These are phyloP conservation scores for Euclidium syriacum DNA, from an alignment of 345 rosid genomes.

Conservation along the genomic window DNA sequence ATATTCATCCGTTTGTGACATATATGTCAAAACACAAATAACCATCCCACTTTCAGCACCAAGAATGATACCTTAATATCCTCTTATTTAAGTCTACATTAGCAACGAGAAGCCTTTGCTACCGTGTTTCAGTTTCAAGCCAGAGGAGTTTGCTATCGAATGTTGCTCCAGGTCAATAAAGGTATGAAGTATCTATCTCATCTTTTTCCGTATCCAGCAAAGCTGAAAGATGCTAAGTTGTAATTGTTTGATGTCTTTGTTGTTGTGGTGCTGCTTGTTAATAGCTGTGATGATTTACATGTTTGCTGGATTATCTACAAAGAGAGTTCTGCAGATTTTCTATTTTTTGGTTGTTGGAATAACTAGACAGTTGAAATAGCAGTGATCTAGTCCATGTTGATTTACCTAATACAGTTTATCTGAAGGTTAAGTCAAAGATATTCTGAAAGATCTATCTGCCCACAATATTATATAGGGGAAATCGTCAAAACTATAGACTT, in stretches of 20 bases:
- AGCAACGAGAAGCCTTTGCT: conserved; percentile 5
- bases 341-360: not conserved
- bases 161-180: conserved; percentile 3
- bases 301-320: not conserved
- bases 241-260: not conserved
- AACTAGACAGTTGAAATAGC: conserved; percentile 18
- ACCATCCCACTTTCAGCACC: conserved; percentile 28
- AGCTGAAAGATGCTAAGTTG: not conserved
- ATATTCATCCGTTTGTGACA: conserved; percentile 21
- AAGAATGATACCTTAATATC: not conserved
- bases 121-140: conserved; percentile 20
- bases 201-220: not conserved
- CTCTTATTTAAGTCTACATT: conserved; percentile 10
- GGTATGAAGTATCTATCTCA: too few species aligned
- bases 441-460: conserved; percentile 22
- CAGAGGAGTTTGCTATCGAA: not conserved
- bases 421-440: conserved; percentile 19
- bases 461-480: conserved; percentile 17
- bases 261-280: conserved; percentile 10
- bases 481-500: conserved; percentile 26
- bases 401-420: conserved; percentile 19
- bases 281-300: conserved; percentile 5
- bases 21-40: conserved; percentile 2
- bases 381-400: conserved; percentile 7
- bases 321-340: not conserved